Evolutionary conservation across 805 yeast genomes (phyloP), one percentile per base, ranked within the genome.

Genomic region (Starmerella vaccinii): DNA sequence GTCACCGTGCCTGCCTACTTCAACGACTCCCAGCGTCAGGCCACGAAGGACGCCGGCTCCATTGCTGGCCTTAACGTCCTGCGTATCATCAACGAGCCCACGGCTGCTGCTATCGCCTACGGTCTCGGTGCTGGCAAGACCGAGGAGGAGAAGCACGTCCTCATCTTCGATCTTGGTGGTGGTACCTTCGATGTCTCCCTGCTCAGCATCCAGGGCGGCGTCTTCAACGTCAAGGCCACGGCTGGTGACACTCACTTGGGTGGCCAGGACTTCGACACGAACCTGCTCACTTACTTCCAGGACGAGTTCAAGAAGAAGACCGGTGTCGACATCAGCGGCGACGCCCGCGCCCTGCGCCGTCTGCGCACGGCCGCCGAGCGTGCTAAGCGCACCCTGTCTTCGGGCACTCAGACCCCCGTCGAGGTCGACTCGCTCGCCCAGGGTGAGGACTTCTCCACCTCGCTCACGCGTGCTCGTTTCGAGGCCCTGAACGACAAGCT

Each of bases 161-260:
- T 87, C 67, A 87, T 87, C 65, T 87, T 87, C 77, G 96, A 87
- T 73, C 77, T 87, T 67, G 96, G 96, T 80, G 96, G 96, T 74
- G 96, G 96, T 77, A 87, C 96, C 66, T 87, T 87, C 74, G 96
- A 87, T 86, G 96, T 88, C 58, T 88, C 95, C 47, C 76, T 87
- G 62, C 77, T 87, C 65, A 80, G 85, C 69, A 86, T 87, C 69
- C 90, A 88, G 70, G 95, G 90, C 66, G 96, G 96, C 81, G 88
- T 87, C 67, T 87, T 87, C 77, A 88, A 88, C 68, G 96, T 87
- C 66, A 87, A 87, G 78, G 94, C 95, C 63, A 87, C 96, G 62
- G 95, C 96, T 65, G 97, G 97, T 86, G 96, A 89, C 77, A 89
- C 97, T 64, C 97, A 89, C 76, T 82, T 89, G 76, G 97, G 97